Conservation (phyloP, 257 asterid genomes). For the Solanum etuberosum region DNA sequence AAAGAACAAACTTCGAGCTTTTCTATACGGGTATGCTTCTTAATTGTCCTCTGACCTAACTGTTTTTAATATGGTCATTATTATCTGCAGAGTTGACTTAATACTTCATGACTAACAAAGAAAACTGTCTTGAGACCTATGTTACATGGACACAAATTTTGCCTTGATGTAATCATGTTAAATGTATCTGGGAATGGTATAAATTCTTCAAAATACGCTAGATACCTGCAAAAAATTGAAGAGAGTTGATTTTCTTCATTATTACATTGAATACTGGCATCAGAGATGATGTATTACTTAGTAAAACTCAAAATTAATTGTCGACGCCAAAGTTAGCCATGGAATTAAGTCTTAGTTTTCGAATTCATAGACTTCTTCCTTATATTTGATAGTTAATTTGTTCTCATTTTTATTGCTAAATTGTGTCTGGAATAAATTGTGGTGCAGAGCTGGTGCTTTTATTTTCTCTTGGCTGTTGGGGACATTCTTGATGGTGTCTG, state of each 20-base stretch:
- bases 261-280: background rate
- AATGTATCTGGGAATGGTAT: background rate
- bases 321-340: background rate
- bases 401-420: background rate
- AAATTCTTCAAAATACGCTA: background rate
- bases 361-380: background rate
- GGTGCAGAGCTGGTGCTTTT: slow-evolving; percentile 78
- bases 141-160: background rate
- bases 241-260: background rate
- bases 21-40: slow-evolving; percentile 73
- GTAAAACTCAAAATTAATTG: background rate
- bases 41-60: background rate
- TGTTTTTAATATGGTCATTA: background rate
- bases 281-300: background rate
- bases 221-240: background rate
- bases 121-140: background rate
- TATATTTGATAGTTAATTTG: background rate
- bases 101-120: background rate
- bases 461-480: slow-evolving; percentile 86
- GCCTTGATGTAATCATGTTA: background rate
- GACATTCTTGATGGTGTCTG: slow-evolving; percentile 91
- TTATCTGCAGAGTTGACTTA: background rate
- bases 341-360: background rate
- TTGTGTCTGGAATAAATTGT: background rate
- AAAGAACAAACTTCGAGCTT: slow-evolving; percentile 62